A percentile compares a stretch with the other conserved stretches of the same genome.
These are phyloP conservation scores for Yarrowia sp. DNA, from an alignment of 805 yeast species.

Conservation along the genomic window DNA sequence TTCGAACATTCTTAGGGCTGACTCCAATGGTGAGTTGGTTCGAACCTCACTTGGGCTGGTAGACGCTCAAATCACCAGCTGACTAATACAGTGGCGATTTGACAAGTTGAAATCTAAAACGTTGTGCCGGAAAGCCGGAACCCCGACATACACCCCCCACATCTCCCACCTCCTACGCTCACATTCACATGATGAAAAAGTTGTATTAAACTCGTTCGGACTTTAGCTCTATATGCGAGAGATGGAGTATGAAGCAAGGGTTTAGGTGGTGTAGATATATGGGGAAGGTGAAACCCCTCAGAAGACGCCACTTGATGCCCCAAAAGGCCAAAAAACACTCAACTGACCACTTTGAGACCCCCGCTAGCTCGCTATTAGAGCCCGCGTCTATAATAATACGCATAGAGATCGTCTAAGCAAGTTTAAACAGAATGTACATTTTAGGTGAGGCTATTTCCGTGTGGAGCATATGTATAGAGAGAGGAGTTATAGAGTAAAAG, in stretches of 20 bases:
- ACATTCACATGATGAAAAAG: constrained; percentile 8
- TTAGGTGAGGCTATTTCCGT: constrained; percentile 10
- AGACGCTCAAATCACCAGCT: not conserved
- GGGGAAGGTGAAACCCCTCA: too few relatives aligned
- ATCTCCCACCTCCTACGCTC: not conserved
- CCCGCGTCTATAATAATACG: not conserved
- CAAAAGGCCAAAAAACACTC: too few relatives aligned
- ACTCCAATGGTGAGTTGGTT: too few relatives aligned
- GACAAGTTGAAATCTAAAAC: too few relatives aligned
- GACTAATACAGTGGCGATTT: not conserved
- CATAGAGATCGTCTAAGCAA: constrained; percentile 20
- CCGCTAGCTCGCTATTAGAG: not conserved
- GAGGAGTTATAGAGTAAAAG: not conserved
- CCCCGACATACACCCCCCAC: too few relatives aligned
- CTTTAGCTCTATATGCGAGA: constrained; percentile 11
- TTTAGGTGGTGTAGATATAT: too few relatives aligned
- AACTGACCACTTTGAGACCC: not conserved
- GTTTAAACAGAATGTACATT: not conserved
- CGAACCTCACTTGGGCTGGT: too few relatives aligned
- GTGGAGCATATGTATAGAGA: not conserved
- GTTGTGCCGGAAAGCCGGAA: too few relatives aligned
- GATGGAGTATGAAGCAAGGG: too few relatives aligned
- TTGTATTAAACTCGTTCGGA: constrained; percentile 16
- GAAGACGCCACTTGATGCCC: too few relatives aligned
- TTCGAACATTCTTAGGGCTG: too few relatives aligned